A percentile compares a stretch with the other conserved stretches of the same genome.
phyloP scores from a whole-genome alignment of 2,329 filamentous ascomycete species.

The Ophiostoma australiae region DNA sequence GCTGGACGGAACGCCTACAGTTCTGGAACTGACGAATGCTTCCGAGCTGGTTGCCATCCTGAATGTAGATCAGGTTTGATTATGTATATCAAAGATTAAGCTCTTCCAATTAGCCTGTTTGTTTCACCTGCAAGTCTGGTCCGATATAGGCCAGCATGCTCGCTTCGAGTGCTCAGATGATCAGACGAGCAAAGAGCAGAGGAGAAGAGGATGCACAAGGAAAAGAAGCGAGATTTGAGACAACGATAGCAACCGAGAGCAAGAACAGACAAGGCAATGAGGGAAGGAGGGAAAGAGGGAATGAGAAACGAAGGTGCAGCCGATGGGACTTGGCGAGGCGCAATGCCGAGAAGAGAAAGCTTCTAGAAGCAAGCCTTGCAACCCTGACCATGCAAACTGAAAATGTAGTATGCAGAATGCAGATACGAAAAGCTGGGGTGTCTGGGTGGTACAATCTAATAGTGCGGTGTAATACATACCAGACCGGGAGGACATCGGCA shows the following conservation, averaged over 20 bases:
- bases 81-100: no score
- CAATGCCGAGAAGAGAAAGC: constrained; percentile 22
- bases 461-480: background rate
- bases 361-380: constrained; percentile 25
- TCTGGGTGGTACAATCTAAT: background rate
- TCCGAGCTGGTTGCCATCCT: no score
- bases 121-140: no score
- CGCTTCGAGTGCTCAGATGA: no score
- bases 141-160: no score
- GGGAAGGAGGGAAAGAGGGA: constrained; percentile 4
- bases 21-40: no score
- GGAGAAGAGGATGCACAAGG: background rate
- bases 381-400: background rate
- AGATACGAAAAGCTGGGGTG: background rate
- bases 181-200: no score
- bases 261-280: background rate
- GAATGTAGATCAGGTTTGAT: no score
- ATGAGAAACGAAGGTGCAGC: background rate
- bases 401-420: no score
- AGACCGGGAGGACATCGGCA: no score
- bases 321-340: background rate
- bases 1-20: no score
- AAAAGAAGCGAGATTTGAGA: background rate
- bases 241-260: background rate
- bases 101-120: background rate